These are phyloP conservation scores for Candida krabiensis DNA, from an alignment of 805 yeast genomes.

Conservation along the genomic window DNA sequence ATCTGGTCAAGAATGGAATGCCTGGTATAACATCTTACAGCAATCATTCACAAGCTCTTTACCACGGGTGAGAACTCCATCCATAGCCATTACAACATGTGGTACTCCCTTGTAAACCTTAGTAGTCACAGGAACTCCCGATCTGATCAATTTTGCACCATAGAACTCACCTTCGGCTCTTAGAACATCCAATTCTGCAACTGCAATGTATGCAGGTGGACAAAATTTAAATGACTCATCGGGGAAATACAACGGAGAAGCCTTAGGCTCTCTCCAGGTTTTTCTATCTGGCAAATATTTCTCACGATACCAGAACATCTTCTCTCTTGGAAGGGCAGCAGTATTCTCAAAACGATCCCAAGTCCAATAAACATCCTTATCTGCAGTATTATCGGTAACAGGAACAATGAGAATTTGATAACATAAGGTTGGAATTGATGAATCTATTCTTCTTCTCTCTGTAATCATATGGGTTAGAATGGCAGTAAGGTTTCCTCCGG, in stretches of 20 bases:
- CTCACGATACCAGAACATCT: neutral
- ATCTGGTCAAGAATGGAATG: too few relatives aligned
- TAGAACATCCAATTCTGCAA: neutral
- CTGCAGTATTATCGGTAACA: neutral
- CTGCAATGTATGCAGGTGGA: neutral
- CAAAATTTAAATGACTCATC: too few relatives aligned
- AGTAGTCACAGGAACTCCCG: neutral
- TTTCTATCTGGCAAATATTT: neutral
- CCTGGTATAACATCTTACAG: too few relatives aligned
- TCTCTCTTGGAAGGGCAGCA: neutral
- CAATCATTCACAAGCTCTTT: too few relatives aligned
- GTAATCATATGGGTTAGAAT: constrained; percentile 24
- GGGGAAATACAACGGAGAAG: neutral
- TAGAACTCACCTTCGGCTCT: neutral
- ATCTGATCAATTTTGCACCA: neutral
- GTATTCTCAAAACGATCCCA: neutral
- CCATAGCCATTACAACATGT: neutral
- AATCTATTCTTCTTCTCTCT: neutral
- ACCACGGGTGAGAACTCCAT: too few relatives aligned
- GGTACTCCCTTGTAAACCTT: neutral
- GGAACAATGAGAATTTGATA: neutral
- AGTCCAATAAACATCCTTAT: neutral
- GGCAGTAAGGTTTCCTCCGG: constrained; percentile 41
- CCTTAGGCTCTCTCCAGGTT: neutral
- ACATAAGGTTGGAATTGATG: neutral